These are phyloP conservation scores for Talaromyces sp. DNA, from an alignment of 2,329 filamentous ascomycete species.

Conservation along the genomic window DNA sequence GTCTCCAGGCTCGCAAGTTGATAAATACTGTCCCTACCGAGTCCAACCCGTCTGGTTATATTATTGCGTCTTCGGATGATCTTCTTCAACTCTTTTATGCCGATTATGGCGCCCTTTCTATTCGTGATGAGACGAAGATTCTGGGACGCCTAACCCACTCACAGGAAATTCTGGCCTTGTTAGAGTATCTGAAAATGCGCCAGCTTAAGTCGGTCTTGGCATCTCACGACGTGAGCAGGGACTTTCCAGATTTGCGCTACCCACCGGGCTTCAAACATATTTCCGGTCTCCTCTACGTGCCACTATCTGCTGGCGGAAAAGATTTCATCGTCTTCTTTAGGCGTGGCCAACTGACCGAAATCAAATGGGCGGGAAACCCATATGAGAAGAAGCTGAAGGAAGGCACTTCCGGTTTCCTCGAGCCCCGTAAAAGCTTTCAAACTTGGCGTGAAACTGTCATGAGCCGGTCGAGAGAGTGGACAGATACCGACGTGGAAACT, in stretches of 20 bases:
- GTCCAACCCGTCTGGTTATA: slow-evolving; percentile 80
- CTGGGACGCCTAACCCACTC: slow-evolving; percentile 68
- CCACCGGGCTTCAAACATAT: slow-evolving; percentile 72
- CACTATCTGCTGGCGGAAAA: slow-evolving; percentile 65
- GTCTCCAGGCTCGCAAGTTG: slow-evolving; percentile 78
- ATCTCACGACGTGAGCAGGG: slow-evolving; percentile 67
- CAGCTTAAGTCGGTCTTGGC: slow-evolving; percentile 69
- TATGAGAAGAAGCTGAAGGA: slow-evolving; percentile 72
- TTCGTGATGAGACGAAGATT: slow-evolving; percentile 83
- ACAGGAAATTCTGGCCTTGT: slow-evolving; percentile 75
- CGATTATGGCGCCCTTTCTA: slow-evolving; percentile 79
- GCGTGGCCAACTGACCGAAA: slow-evolving; percentile 67
- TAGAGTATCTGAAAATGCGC: slow-evolving; percentile 78
- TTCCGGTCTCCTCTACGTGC: slow-evolving; percentile 75
- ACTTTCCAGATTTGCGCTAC: slow-evolving; percentile 79
- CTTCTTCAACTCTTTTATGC: slow-evolving; percentile 78
- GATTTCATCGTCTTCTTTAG: slow-evolving; percentile 93
- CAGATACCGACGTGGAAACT: slow-evolving; percentile 82
- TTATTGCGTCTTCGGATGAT: slow-evolving; percentile 83
- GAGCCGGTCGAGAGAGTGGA: slow-evolving; percentile 82
- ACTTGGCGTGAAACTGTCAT: slow-evolving; percentile 75
- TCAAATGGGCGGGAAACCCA: slow-evolving; percentile 82
- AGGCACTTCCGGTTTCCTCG: slow-evolving; percentile 66
- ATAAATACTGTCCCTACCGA: slow-evolving; percentile 80
- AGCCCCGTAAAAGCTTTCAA: slow-evolving; percentile 73